Evolutionary conservation across 2,329 filamentous ascomycete species (phyloP).

Genomic region (Nemania abortiva): DNA sequence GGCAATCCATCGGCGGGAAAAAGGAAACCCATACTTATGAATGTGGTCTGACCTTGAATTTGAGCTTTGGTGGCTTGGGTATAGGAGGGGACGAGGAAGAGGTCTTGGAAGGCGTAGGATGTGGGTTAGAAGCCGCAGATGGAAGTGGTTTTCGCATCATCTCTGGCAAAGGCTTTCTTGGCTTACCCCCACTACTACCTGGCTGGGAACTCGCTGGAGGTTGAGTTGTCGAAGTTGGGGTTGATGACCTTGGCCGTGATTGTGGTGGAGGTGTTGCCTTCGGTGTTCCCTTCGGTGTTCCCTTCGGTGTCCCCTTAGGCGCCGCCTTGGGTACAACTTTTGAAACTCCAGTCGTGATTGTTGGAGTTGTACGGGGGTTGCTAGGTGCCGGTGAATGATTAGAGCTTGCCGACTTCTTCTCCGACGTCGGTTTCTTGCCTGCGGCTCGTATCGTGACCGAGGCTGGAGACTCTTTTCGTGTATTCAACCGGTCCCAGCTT

Average conservation of each 20-base stretch:
- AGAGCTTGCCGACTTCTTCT: slow-evolving; percentile 29
- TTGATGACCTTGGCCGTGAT: slow-evolving; percentile 36
- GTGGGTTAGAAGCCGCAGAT: slow-evolving; percentile 36
- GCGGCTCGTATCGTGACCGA: slow-evolving; percentile 49
- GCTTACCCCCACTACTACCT: slow-evolving; percentile 40
- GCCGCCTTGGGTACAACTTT: slow-evolving; percentile 19
- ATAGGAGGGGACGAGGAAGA: slow-evolving; percentile 37
- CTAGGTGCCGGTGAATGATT: slow-evolving; percentile 9
- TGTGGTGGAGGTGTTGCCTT: slow-evolving; percentile 37
- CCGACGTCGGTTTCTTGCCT: slow-evolving; percentile 44
- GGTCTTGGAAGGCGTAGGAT: slow-evolving; percentile 39
- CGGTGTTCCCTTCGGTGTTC: neutral
- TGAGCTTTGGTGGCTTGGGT: slow-evolving; percentile 44
- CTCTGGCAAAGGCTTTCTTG: slow-evolving; percentile 49
- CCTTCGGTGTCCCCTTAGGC: slow-evolving; percentile 21
- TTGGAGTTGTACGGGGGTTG: slow-evolving; percentile 22
- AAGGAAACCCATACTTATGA: slow-evolving; percentile 22
- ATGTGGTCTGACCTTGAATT: slow-evolving; percentile 50
- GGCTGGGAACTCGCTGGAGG: slow-evolving; percentile 27
- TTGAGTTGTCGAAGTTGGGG: slow-evolving; percentile 37
- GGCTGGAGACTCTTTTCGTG: slow-evolving; percentile 39
- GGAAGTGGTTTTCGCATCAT: slow-evolving; percentile 49
- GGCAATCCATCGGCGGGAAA: neutral
- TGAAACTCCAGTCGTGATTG: neutral
- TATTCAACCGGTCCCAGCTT: slow-evolving; percentile 46